Base-by-base conservation (phyloP, 1,284 basidiomycete genomes). In the Melampsora medusae region DNA sequence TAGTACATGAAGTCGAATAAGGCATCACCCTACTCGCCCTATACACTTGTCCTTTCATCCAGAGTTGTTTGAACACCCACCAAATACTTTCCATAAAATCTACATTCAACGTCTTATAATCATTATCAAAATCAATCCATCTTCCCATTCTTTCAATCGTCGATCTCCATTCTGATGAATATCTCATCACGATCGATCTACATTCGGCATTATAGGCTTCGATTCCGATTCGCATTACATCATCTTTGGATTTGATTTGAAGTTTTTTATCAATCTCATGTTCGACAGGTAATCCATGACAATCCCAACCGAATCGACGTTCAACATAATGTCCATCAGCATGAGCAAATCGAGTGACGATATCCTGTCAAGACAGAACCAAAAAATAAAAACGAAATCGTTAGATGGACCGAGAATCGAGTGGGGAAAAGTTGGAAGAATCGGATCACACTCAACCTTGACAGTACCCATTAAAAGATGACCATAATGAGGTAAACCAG, bases 81-180 rank as follows among this genome's bases (percentile, higher is more conserved):
- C 97, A 99, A 17, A 97, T 93, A 62, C 90, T 91, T 86, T 99
- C 97, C 97, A 99, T 99, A 84, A 93, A 99, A 28, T 88, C 86
- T 6, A 90, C 85, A 83, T 99, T 92, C 79, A 99, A 88, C 16
- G 97, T 99, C 86, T 97, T 98, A 88, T 99, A 99, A 80, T 97
- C 97, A 80, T 97, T 92, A 85, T 99, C 97, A 82, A 99, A 99
- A 84, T 99, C 97, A 85, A 99, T 99, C 97, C 97, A 99, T 78
- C 97, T 89, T 53, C 96, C 97, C 90, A 99, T 96, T 78, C 97
- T 89, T 84, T 97, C 96, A 77, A 99, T 96, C 5, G 94, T 99
- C 50, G 85, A 82, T 77, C 93, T 89, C 97, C 97, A 99, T 83
- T 99, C 95, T 17, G 87, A 86, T 5, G 95, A 88, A 83, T 99